These are phyloP conservation scores for Mucor irregularis DNA, from an alignment of 371 early-diverging fungal genomes.

Conservation along the genomic window DNA sequence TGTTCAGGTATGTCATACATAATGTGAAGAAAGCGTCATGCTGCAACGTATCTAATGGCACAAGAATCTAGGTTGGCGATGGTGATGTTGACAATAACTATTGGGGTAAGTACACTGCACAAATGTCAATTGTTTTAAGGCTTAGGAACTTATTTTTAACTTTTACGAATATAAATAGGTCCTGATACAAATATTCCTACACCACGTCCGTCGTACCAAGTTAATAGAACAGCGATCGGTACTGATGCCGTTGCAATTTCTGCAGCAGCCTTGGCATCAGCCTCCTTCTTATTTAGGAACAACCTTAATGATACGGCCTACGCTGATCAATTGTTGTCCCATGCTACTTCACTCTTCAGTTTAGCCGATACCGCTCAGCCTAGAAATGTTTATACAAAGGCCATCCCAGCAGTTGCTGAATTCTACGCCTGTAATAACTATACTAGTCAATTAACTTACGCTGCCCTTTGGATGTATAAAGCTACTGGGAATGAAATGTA, in stretches of 20 bases:
- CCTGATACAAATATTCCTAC: conserved; percentile 53
- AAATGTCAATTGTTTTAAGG: background rate
- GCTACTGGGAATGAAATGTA: conserved; percentile 50
- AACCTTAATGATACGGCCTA: conserved; percentile 54
- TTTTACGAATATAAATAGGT: conserved; percentile 11
- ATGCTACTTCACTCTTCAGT: conserved; percentile 48
- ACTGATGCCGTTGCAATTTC: conserved; percentile 63
- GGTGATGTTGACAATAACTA: conserved; percentile 40
- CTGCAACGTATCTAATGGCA: no score
- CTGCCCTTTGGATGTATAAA: conserved; percentile 64
- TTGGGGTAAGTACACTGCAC: conserved; percentile 37
- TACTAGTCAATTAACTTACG: conserved; percentile 59
- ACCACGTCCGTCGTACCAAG: conserved; percentile 56
- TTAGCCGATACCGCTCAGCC: conserved; percentile 58
- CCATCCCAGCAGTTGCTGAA: conserved; percentile 37
- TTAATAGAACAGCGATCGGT: conserved; percentile 50
- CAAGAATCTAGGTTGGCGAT: background rate
- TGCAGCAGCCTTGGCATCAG: conserved; percentile 64
- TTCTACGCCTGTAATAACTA: conserved; percentile 49
- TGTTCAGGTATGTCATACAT: conserved; percentile 40
- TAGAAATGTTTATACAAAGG: conserved; percentile 51
- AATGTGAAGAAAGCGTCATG: no score
- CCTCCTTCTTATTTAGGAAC: conserved; percentile 55
- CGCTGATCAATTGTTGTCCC: conserved; percentile 23
- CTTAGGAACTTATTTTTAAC: background rate